phyloP scores from a whole-genome alignment of 768 basidiomycete genomes.

The Tricholoma sp. region DNA sequence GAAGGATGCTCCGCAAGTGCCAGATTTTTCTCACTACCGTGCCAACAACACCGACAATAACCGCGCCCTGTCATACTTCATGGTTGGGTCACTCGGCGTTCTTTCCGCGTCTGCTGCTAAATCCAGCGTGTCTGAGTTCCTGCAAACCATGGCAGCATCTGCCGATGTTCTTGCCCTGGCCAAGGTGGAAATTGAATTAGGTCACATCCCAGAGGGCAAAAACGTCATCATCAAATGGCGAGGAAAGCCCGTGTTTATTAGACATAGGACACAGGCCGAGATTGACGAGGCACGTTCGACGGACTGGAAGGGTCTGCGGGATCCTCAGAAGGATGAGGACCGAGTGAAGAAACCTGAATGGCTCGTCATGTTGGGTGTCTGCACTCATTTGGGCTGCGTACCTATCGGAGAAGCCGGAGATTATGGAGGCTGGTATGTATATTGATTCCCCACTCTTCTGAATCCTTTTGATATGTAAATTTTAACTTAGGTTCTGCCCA shows the following conservation, averaged over 20 bases:
- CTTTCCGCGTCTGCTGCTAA: slow-evolving; percentile 94
- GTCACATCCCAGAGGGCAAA: slow-evolving; percentile 92
- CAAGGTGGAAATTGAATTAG: slow-evolving; percentile 93
- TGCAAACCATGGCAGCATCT: slow-evolving; percentile 94
- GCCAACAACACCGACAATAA: slow-evolving; percentile 58
- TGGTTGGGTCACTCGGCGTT: slow-evolving; percentile 89
- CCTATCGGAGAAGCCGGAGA: slow-evolving; percentile 98
- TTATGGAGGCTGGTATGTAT: slow-evolving; percentile 90
- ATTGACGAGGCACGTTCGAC: slow-evolving; percentile 85
- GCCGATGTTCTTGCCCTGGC: slow-evolving; percentile 97
- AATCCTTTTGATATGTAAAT: slow-evolving; percentile 1
- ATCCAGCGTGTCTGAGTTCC: slow-evolving; percentile 88
- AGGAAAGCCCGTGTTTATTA: slow-evolving; percentile 99
- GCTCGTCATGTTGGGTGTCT: slow-evolving; percentile 89
- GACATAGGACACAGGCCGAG: slow-evolving; percentile 89
- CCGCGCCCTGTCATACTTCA: slow-evolving; percentile 82
- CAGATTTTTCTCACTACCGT: slow-evolving; percentile 84
- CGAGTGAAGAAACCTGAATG: slow-evolving; percentile 95
- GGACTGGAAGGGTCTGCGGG: slow-evolving; percentile 85
- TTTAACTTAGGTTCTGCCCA: slow-evolving; percentile 74
- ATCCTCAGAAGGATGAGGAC: slow-evolving; percentile 87
- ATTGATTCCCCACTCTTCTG: background rate
- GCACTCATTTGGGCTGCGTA: slow-evolving; percentile 98
- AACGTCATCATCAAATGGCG: slow-evolving; percentile 99
- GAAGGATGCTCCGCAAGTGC: slow-evolving; percentile 76